Base-by-base conservation (phyloP, 176 grass and related monocot species). In the Phyllostachys edulis region DNA sequence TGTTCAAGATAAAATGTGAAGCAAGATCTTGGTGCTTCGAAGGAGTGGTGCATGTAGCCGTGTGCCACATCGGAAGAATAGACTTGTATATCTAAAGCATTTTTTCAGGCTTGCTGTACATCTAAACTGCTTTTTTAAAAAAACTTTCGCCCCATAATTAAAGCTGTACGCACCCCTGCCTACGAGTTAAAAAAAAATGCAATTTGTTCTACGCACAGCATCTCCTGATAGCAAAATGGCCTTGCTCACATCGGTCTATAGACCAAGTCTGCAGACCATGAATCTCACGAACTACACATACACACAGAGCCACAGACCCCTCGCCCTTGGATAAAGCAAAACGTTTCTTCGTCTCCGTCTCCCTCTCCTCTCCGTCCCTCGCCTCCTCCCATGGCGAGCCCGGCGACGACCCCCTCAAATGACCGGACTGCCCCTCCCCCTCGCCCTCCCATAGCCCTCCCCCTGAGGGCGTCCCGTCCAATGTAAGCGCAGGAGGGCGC, bases 311-410 rank as follows among this genome's bases (percentile, higher is more conserved):
- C 50, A 40, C 71, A 26, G 62, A 20, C 63, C 64, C 45, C 63
- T 42, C 34, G 52, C 39, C 51, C 39, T 62, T 40, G 71, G 69
- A 73, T 81, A 81, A 80, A 87, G 69, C 68, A 44, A 47, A 71
- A 51, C n/a, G 55, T 40, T 20, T 10, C 20, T 50, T 46, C 52
- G 52, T 50, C 69, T 36, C 47, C 45, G 34, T 17, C 45, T 41
- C 46, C 66, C n/a, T 38, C 23, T 29, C 55, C 26, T 37, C 49
- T 3, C 38, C 49, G 18, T 27, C 26, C 59, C 69, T 44, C 50
- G 18, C 62, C 69, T 41, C 78, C 59, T 42, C 64, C 73, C 37
- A 89, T 89, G 87, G 87, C 67, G 78, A 76, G 29, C 27, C 9
- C 85, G 78, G 60, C 71, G 69, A 17, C 77, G 70, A 4, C 20